phyloP scores from a whole-genome alignment of 257 asterid genomes.

The Nicotiana benthamiana region DNA sequence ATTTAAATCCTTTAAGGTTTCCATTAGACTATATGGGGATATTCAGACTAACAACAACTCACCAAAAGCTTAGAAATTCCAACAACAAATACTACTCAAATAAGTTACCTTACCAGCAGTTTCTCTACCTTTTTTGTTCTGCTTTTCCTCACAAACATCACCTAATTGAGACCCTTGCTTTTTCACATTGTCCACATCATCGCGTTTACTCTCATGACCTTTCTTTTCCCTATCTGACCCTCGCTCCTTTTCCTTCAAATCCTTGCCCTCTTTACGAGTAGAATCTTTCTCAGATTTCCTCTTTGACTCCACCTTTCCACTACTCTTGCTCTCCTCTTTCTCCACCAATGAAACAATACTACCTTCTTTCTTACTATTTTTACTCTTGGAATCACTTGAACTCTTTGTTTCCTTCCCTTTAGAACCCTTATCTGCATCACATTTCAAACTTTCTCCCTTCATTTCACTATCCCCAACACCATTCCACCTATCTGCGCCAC shows the following conservation, averaged over 20 bases:
- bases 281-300: constrained; percentile 80
- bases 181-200: constrained; percentile 42
- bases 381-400: constrained; percentile 49
- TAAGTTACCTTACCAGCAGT: constrained; percentile 71
- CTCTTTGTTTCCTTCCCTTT: constrained; percentile 59
- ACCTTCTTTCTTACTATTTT: constrained; percentile 59
- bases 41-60: neutral
- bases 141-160: constrained; percentile 55
- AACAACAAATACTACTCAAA: constrained; percentile 18
- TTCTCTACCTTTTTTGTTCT: constrained; percentile 58
- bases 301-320: constrained; percentile 59
- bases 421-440: constrained; percentile 32
- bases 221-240: constrained; percentile 67
- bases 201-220: constrained; percentile 50
- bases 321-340: constrained; percentile 52
- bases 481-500: constrained; percentile 71
- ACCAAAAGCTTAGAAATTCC: neutral
- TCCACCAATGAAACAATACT: constrained; percentile 40
- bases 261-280: constrained; percentile 63
- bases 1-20: neutral
- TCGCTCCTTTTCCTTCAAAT: constrained; percentile 65
- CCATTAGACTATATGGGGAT: neutral
- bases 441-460: constrained; percentile 41
- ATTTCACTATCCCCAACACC: constrained; percentile 59
- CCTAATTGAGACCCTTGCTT: constrained; percentile 45